Percentiles rank a stretch among this genome's conserved stretches.
Evolutionary conservation across 1,139 yeast genomes (phyloP).

Genomic region (Hanseniaspora sp.): DNA sequence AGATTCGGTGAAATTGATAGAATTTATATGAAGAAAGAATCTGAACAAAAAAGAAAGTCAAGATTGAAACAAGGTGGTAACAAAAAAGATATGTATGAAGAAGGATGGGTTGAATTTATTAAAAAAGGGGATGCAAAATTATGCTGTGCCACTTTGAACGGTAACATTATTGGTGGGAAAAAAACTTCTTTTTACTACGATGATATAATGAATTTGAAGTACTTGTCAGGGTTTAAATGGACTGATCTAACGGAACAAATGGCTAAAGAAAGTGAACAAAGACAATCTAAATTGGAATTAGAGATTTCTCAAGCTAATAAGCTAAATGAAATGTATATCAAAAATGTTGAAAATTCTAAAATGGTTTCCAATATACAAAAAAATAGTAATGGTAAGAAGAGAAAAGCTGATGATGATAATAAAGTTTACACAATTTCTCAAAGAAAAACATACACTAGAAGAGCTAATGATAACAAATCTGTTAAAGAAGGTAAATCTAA

Average conservation of each 20-base stretch:
- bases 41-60: conserved; percentile 47
- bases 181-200: conserved; percentile 89
- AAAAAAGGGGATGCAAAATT: conserved; percentile 78
- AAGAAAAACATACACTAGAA: conserved; percentile 48
- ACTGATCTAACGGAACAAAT: conserved; percentile 86
- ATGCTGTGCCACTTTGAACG: conserved; percentile 77
- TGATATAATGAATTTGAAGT: conserved; percentile 82
- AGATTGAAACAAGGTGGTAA: conserved; percentile 89
- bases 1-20: conserved; percentile 82
- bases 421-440: conserved; percentile 39
- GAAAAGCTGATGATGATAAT: conserved; percentile 23
- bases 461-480: conserved; percentile 49
- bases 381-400: conserved; percentile 32
- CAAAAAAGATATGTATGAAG: conserved; percentile 74
- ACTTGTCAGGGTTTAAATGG: conserved; percentile 90
- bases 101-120: conserved; percentile 94
- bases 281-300: conserved; percentile 76
- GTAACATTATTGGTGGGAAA: conserved; percentile 82
- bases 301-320: conserved; percentile 84
- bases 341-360: conserved; percentile 77
- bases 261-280: conserved; percentile 76
- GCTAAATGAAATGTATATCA: conserved; percentile 69
- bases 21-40: conserved; percentile 79
- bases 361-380: conserved; percentile 55
- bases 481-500: conserved; percentile 39